A percentile compares a stretch with the other conserved stretches of the same genome.
Evolutionary conservation across 257 asterid species (phyloP).

Genomic region (Haberlea rhodopensis): DNA sequence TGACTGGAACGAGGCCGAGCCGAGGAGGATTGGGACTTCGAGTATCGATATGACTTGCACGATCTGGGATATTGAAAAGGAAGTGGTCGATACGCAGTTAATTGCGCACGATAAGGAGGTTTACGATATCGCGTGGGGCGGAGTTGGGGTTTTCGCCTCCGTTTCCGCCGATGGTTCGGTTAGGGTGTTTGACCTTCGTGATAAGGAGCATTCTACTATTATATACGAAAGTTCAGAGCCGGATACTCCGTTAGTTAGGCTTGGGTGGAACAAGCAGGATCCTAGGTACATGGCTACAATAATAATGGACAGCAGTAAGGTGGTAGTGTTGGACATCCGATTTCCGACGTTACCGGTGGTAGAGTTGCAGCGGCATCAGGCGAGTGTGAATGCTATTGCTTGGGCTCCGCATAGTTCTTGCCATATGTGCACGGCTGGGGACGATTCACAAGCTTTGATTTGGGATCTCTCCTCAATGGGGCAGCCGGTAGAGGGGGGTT

Average conservation of each 20-base stretch:
- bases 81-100: constrained; percentile 89
- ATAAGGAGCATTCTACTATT: constrained; percentile 94
- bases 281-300: constrained; percentile 98
- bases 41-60: constrained; percentile 94
- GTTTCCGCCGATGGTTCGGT: constrained; percentile 97
- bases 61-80: constrained; percentile 95
- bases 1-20: constrained; percentile 99
- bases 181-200: constrained; percentile 93
- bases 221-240: constrained; percentile 96
- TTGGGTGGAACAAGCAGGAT: constrained; percentile 97
- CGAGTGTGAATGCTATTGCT: constrained; percentile 89
- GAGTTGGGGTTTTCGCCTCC: constrained; percentile 93
- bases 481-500: constrained; percentile 88
- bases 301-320: constrained; percentile 91
- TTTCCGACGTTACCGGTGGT: constrained; percentile 88
- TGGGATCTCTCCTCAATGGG: constrained; percentile 98
- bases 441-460: constrained; percentile 92
- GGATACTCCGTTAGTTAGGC: constrained; percentile 85
- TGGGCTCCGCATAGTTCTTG: constrained; percentile 99
- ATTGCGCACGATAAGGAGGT: constrained; percentile 99
- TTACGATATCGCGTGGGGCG: constrained; percentile 97
- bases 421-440: constrained; percentile 98
- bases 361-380: constrained; percentile 96
- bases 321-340: constrained; percentile 87
- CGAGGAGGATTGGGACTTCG: constrained; percentile 86